Conservation (phyloP, 1,139 yeast species). For the Saccharomyces hybrid region DNA sequence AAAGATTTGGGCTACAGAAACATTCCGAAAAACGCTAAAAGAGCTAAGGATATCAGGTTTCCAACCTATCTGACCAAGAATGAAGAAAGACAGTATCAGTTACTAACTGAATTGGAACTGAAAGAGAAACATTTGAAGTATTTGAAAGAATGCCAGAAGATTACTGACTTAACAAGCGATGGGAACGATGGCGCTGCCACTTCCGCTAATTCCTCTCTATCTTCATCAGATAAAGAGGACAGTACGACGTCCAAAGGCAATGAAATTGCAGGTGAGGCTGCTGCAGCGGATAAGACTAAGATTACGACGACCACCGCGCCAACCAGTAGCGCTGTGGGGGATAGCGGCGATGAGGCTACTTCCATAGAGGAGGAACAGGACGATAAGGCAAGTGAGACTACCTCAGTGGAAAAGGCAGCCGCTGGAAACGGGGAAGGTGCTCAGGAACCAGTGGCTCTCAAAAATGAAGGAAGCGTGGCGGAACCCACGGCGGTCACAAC, state of each 20-base stretch:
- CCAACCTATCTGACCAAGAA: constrained; percentile 23
- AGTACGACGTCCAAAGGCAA: constrained; percentile 2
- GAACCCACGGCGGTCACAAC: neutral
- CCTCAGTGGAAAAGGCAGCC: neutral
- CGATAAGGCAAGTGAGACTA: neutral
- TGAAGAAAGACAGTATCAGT: constrained; percentile 21
- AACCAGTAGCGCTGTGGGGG: neutral
- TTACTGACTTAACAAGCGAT: constrained; percentile 14
- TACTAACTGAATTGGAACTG: constrained; percentile 18
- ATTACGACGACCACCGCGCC: neutral
- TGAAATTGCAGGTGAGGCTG: neutral
- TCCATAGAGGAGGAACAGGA: neutral
- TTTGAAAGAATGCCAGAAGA: constrained; percentile 20
- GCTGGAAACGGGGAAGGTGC: neutral
- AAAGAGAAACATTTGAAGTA: constrained; percentile 21
- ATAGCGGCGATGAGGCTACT: neutral
- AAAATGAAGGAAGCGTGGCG: neutral
- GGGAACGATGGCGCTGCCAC: neutral
- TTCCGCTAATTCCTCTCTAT: neutral
- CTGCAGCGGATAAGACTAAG: neutral
- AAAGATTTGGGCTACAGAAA: constrained; percentile 23
- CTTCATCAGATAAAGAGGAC: neutral
- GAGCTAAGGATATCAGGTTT: constrained; percentile 26
- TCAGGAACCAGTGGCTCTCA: neutral
- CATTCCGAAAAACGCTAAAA: constrained; percentile 13